phyloP scores from a whole-genome alignment of 257 asterid genomes.

The Nicotiana paniculata region DNA sequence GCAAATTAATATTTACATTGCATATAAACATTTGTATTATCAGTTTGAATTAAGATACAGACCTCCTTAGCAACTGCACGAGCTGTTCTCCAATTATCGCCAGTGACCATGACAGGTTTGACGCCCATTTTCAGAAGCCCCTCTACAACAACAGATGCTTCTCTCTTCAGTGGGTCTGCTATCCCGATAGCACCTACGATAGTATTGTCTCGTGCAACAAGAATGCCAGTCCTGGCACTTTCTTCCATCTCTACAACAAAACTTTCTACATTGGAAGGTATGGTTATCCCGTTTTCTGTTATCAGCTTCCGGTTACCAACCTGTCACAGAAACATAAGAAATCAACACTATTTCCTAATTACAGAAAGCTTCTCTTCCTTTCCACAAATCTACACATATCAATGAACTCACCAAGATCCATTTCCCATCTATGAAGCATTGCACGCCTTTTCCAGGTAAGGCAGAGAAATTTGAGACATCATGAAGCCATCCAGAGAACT shows the following conservation, averaged over 20 bases:
- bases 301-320: conserved; percentile 88
- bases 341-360: not conserved
- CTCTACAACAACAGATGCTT: conserved; percentile 89
- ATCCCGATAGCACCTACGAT: conserved; percentile 82
- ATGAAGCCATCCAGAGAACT: conserved; percentile 80
- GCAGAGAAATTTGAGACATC: conserved; percentile 66
- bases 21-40: no score
- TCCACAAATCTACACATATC: no score
- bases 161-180: conserved; percentile 95
- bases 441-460: conserved; percentile 91
- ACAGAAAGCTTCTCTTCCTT: not conserved
- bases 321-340: conserved; percentile 24
- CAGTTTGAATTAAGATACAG: not conserved
- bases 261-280: conserved; percentile 54
- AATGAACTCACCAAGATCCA: conserved; percentile 61
- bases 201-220: conserved; percentile 50
- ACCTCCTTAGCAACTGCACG: conserved; percentile 97
- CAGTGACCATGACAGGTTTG: conserved; percentile 92
- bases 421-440: conserved; percentile 63
- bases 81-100: conserved; percentile 99
- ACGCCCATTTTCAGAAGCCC: conserved; percentile 91
- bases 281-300: conserved; percentile 45
- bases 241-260: conserved; percentile 87
- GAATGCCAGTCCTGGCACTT: conserved; percentile 81
- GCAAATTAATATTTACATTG: not conserved